Percentiles rank a stretch among this genome's conserved stretches.
Evolutionary conservation across 1,139 yeast genomes (phyloP).

Genomic region (Yamadazyma pseudoaaseri): DNA sequence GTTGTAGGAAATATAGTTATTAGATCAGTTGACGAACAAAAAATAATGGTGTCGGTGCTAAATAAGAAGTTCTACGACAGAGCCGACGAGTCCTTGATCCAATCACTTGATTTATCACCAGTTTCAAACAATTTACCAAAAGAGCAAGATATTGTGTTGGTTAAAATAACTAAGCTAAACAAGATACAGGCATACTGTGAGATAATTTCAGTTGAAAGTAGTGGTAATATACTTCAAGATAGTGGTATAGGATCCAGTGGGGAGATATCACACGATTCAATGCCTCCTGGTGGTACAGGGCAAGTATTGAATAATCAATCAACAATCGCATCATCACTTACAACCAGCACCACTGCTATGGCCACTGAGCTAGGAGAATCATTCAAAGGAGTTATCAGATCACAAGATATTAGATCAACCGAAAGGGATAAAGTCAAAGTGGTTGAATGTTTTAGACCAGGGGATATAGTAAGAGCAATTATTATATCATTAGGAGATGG

Average conservation of each 20-base stretch:
- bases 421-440: constrained; percentile 87
- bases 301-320: constrained; percentile 39
- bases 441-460: constrained; percentile 80
- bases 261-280: constrained; percentile 35
- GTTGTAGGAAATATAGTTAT: constrained; percentile 58
- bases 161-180: constrained; percentile 66
- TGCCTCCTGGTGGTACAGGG: constrained; percentile 57
- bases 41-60: constrained; percentile 6
- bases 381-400: constrained; percentile 82
- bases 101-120: constrained; percentile 5
- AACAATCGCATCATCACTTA: constrained; percentile 46
- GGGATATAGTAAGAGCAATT: constrained; percentile 82
- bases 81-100: neutral
- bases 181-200: constrained; percentile 78
- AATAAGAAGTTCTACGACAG: constrained; percentile 4
- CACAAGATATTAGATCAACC: constrained; percentile 87
- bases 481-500: constrained; percentile 93
- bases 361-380: constrained; percentile 83
- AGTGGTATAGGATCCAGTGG: constrained; percentile 70
- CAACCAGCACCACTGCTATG: constrained; percentile 32
- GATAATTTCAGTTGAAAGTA: constrained; percentile 73
- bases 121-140: constrained; percentile 60
- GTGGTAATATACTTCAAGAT: constrained; percentile 58
- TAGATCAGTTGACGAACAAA: constrained; percentile 2
- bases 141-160: constrained; percentile 82